phyloP scores from a whole-genome alignment of 208 protist species.

The Leishmania turanica region DNA sequence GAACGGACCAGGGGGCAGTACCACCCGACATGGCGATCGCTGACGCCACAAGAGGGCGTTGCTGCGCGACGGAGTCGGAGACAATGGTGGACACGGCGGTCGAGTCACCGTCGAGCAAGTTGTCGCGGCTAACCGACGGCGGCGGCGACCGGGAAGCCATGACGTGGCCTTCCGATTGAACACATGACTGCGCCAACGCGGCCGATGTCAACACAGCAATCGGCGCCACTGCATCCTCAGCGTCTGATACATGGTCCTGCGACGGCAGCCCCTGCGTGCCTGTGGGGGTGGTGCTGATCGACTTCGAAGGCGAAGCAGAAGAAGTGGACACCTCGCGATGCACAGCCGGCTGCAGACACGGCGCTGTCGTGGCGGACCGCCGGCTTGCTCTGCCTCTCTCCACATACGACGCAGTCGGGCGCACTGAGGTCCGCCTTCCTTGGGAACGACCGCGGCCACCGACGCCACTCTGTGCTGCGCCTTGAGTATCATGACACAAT shows the following conservation, averaged over 20 bases:
- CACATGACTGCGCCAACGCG: neutral
- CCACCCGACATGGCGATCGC: neutral
- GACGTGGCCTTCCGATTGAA: neutral
- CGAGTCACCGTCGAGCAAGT: neutral
- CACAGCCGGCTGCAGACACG: neutral
- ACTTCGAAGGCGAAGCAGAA: neutral
- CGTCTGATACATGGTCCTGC: neutral
- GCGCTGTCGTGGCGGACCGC: neutral
- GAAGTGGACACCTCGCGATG: neutral
- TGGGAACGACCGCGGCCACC: neutral
- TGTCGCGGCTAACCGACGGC: neutral
- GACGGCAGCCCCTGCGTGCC: neutral
- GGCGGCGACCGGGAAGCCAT: neutral
- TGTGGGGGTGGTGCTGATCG: neutral
- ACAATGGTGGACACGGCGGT: neutral
- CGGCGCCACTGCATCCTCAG: neutral
- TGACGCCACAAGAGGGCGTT: neutral
- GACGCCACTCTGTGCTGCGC: too few species aligned
- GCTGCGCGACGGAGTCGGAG: slow-evolving; percentile 3
- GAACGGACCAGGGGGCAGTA: neutral
- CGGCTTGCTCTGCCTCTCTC: neutral
- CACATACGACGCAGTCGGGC: slow-evolving; percentile 3
- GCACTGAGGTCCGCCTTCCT: neutral
- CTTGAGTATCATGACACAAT: slow-evolving; percentile 9
- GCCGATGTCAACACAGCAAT: slow-evolving; percentile 2